Evolutionary conservation across 2,329 filamentous ascomycete species (phyloP).

Genomic region (Pezicula radicicola): DNA sequence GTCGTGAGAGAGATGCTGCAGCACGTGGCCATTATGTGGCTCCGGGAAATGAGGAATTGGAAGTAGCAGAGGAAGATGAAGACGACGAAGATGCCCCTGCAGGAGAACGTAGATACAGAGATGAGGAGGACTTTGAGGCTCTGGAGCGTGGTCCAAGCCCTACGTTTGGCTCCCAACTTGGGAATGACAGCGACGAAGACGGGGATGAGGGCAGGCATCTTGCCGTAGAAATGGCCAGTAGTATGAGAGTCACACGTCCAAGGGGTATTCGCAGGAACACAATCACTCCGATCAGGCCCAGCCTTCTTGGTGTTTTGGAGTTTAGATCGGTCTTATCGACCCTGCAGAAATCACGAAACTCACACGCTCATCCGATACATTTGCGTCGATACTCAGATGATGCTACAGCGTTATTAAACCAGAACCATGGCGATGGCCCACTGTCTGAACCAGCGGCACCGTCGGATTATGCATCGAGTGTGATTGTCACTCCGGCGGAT

Average conservation of each 20-base stretch:
- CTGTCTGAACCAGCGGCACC: conserved; percentile 38
- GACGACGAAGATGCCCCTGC: conserved; percentile 48
- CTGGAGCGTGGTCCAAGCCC: conserved; percentile 27
- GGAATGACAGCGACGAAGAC: conserved; percentile 41
- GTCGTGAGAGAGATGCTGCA: conserved; percentile 63
- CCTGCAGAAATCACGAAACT: conserved; percentile 76
- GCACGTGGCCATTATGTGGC: conserved; percentile 73
- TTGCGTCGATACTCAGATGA: conserved; percentile 69
- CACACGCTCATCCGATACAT: conserved; percentile 67
- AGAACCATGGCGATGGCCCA: conserved; percentile 34
- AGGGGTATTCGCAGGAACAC: conserved; percentile 65
- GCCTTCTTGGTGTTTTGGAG: conserved; percentile 88
- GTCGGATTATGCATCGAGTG: conserved; percentile 29
- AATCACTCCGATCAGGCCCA: conserved; percentile 84
- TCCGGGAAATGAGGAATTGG: conserved; percentile 45
- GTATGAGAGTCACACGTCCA: conserved; percentile 83
- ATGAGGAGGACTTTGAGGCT: conserved; percentile 26
- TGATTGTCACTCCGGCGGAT: conserved; percentile 37
- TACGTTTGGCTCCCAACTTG: conserved; percentile 38
- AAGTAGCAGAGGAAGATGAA: conserved; percentile 65
- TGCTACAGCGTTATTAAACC: conserved; percentile 9
- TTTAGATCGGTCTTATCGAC: conserved; percentile 90
- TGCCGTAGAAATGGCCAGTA: conserved; percentile 82
- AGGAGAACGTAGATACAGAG: conserved; percentile 26
- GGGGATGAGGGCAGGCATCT: conserved; percentile 61